Evolutionary conservation across 495 filamentous ascomycete genomes (phyloP), one percentile per base, ranked within the genome.

Genomic region (Bathelium albidoporum): DNA sequence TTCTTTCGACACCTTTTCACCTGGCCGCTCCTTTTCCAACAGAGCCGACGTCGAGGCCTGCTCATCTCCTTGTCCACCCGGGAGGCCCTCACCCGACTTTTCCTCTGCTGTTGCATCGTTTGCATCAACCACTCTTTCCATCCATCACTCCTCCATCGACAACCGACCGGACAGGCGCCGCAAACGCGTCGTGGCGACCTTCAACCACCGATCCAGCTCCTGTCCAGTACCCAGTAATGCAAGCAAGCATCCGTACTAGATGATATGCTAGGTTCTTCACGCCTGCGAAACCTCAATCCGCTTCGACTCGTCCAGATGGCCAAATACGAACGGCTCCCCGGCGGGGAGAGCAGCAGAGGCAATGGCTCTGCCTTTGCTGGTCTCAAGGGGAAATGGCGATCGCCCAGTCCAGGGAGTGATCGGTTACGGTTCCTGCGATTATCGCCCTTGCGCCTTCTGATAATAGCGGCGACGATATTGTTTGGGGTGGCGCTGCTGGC

Each of bases 281-380:
- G 64, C 24, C 60, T 65, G 55, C 66, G 62, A 29, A 62, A 64
- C 31, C 63, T 69, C 32, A 66, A 69, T 43, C 67, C 67, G 5
- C 59, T 66, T 41, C 65, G 63, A 20, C 12, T 67, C 18, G 62
- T 66, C 20, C 66, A 67, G 18, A 64, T 67, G 58, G 60, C 66
- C 49, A 66, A 61, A 53, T 75, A 75, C 65, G 71, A 74, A 59
- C 72, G 69, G 49, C 64, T 75, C 49, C 72, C 73, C 39, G 64
- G 60, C 41, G 62, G 44, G 59, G 72, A 73, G 34, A 70, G 62
- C 66, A 29, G 49, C 24, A 63, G 62, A 34, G 59, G 62, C 65
- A 73, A 59, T 61, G 64, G 59, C 62, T 72, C 71, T 26, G 71
- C 73, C 43, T 73, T 71, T 61, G 49, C 64, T 59, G 45, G 65